A percentile compares a stretch with the other conserved stretches of the same genome.
Conservation (phyloP, 495 filamentous ascomycete genomes). For the Daldinia concentrica region DNA sequence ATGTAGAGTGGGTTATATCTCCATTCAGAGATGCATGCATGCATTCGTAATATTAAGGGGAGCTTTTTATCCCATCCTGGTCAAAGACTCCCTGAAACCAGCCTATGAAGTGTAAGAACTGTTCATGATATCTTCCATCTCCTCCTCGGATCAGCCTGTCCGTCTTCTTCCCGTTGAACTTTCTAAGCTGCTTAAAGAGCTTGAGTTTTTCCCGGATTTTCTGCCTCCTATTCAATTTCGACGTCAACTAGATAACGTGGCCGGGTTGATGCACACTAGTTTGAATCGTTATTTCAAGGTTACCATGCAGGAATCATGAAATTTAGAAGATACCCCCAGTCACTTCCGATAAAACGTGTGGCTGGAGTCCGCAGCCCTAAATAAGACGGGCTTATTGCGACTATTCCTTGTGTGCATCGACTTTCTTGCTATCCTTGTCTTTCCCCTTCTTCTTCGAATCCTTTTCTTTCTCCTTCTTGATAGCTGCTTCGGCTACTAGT, state of each 20-base stretch:
- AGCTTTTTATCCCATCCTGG: slow-evolving; percentile 17
- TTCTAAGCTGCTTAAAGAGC: not conserved
- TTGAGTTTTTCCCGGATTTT: not conserved
- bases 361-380: not conserved
- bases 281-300: not conserved
- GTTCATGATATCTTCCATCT: slow-evolving; percentile 9
- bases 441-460: slow-evolving; percentile 78
- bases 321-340: not conserved
- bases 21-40: slow-evolving; percentile 16
- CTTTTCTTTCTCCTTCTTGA: slow-evolving; percentile 94
- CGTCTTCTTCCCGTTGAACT: not conserved
- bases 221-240: not conserved
- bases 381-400: not conserved
- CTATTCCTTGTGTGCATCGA: slow-evolving; percentile 30
- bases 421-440: slow-evolving; percentile 61
- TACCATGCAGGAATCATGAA: not conserved
- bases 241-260: not conserved
- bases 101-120: slow-evolving; percentile 20
- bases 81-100: slow-evolving; percentile 19
- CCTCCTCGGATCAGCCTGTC: not conserved
- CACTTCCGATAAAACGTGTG: not conserved
- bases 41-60: slow-evolving; percentile 29
- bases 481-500: slow-evolving; percentile 93
- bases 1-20: slow-evolving; percentile 23
- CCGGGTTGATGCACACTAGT: not conserved